Evolutionary conservation across 257 asterid genomes (phyloP).

Genomic region (Jaltomata sinuosa): DNA sequence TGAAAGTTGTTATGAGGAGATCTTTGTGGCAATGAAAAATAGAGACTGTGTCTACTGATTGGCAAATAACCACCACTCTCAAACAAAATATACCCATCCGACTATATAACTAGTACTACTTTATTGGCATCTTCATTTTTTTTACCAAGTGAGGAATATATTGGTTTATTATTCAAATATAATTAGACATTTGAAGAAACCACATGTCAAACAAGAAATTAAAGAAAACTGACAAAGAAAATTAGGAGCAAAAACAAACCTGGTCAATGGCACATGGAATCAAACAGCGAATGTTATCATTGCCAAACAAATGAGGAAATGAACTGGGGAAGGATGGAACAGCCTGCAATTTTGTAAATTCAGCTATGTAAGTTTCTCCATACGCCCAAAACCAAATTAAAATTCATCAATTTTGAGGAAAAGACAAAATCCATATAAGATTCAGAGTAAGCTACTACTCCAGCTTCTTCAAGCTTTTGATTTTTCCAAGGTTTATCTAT

Average conservation of each 20-base stretch:
- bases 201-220: neutral
- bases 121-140: neutral
- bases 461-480: neutral
- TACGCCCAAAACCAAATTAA: conserved; percentile 3
- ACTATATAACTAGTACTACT: neutral
- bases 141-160: neutral
- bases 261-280: conserved; percentile 98
- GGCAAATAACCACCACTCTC: neutral
- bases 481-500: neutral
- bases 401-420: neutral
- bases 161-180: neutral
- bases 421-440: neutral
- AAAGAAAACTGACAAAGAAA: neutral
- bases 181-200: neutral
- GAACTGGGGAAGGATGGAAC: conserved; percentile 96
- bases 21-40: neutral
- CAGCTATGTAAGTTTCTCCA: neutral
- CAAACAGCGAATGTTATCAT: conserved; percentile 72
- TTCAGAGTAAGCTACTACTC: neutral
- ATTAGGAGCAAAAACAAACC: conserved; percentile 37
- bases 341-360: conserved; percentile 39
- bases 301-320: conserved; percentile 81
- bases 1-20: neutral
- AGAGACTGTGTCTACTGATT: neutral
- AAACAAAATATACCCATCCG: neutral